Evolutionary conservation across 148 eudicot genomes (phyloP).

Genomic region (Heliamphora exappendiculata): DNA sequence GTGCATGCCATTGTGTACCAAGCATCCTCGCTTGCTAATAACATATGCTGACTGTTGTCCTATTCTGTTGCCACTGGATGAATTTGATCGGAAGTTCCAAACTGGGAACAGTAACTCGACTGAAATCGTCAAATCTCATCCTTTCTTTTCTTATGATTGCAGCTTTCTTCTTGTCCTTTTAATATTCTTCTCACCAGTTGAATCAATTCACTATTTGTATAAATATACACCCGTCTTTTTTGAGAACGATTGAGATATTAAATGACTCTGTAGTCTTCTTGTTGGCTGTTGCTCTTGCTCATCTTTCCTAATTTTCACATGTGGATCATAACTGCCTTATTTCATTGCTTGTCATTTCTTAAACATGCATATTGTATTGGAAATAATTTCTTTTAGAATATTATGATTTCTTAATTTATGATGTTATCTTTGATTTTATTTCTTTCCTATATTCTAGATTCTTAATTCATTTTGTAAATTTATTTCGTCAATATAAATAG

Average conservation of each 20-base stretch:
- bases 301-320: background rate
- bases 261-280: background rate
- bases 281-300: background rate
- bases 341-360: background rate
- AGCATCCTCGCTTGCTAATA: background rate
- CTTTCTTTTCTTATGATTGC: background rate
- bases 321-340: background rate
- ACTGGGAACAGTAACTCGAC: background rate
- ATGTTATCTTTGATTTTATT: no score
- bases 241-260: background rate
- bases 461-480: no score
- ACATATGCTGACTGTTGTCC: background rate
- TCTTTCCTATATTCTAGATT: no score
- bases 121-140: background rate
- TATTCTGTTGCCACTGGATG: background rate
- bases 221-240: background rate
- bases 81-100: background rate
- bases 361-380: background rate
- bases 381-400: no score
- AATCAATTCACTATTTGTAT: background rate
- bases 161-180: background rate
- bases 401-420: no score
- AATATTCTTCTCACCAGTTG: background rate
- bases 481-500: no score
- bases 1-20: constrained; percentile 7